Conservation (phyloP, 1,284 basidiomycete genomes). For the Amylostereum areolatum region DNA sequence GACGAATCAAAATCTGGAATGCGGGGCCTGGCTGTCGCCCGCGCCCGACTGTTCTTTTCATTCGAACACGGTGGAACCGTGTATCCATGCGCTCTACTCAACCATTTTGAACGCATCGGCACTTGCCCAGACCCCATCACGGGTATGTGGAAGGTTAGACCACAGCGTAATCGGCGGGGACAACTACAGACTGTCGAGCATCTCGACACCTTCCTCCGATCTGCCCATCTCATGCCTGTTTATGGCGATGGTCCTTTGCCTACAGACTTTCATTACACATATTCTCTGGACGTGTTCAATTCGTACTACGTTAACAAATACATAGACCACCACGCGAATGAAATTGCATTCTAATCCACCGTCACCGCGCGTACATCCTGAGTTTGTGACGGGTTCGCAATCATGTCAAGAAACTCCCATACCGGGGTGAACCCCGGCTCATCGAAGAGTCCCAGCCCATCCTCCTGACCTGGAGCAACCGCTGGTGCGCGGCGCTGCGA, state of each 20-base stretch:
- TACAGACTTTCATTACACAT: background rate
- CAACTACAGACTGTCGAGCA: conserved; percentile 5
- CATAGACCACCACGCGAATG: conserved; percentile 9
- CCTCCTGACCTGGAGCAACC: too few species aligned
- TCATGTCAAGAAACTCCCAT: too few species aligned
- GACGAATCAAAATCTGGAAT: background rate
- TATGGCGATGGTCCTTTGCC: conserved; percentile 8
- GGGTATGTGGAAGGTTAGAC: conserved; percentile 4
- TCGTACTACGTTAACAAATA: conserved; percentile 12
- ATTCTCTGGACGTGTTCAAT: conserved; percentile 6
- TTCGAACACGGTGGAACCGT: background rate
- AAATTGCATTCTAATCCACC: background rate
- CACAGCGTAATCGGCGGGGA: background rate
- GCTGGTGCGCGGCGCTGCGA: too few species aligned
- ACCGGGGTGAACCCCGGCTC: too few species aligned
- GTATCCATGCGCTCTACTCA: background rate
- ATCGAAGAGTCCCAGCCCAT: too few species aligned
- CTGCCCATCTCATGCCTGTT: conserved; percentile 13
- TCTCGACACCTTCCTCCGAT: conserved; percentile 9
- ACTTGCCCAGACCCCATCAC: conserved; percentile 1
- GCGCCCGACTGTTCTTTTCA: background rate
- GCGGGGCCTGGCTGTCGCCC: background rate
- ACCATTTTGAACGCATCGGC: background rate
- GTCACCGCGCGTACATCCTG: too few species aligned
- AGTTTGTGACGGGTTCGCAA: too few species aligned